Base-by-base conservation (phyloP, 345 rosid genomes). In the Fremontodendron californicum region DNA sequence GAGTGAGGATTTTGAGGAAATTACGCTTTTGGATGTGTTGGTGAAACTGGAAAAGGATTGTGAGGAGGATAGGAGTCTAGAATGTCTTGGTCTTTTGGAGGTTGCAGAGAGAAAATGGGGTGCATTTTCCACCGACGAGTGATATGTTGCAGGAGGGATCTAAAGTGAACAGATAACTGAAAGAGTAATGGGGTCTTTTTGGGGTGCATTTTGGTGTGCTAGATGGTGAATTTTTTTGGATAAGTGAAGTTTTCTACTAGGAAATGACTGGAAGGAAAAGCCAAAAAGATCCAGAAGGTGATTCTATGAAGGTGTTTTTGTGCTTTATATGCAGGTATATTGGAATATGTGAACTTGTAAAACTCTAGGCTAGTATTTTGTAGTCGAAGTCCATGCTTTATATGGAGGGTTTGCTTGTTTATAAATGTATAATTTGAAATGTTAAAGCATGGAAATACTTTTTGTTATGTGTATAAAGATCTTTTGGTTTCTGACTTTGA, bases 11-110 rank as follows among this genome's bases (percentile, higher is more conserved):
- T 11, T 5, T 8, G 52, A 23, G 55, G 35, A 79, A 73, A 19
- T 75, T 43, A 37, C 54, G 3, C 63, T 82, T 40, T 78, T 79
- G 42, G 75, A 82, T 61, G 66, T 83, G 60, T 78, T 89, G 80
- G 73, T 43, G 67, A 29, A 64, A 70, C 73, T 84, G 46, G 45
- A 76, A 29, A 35, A 45, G 75, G 71, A 73, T 9, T 29, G 46
- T 51, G 35, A 35, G 46, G 19, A 19, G 60, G 81, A 81, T 60
- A 78, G 48, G 8, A 29, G 51, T 72, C 65, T 82, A 9, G 64
- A 49, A 71, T 57, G 18, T 42, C 42, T 37, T 18, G 67, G 62
- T 23, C 55, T 79, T 40, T 58, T 76, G 79, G 81, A 82, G 46
- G 49, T 77, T 68, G 85, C 61, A 16, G 76, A 74, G 81, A 45